Evolutionary conservation across 2,329 filamentous ascomycete genomes (phyloP), one percentile per base, ranked within the genome.

Genomic region (Cercospora citrullina): DNA sequence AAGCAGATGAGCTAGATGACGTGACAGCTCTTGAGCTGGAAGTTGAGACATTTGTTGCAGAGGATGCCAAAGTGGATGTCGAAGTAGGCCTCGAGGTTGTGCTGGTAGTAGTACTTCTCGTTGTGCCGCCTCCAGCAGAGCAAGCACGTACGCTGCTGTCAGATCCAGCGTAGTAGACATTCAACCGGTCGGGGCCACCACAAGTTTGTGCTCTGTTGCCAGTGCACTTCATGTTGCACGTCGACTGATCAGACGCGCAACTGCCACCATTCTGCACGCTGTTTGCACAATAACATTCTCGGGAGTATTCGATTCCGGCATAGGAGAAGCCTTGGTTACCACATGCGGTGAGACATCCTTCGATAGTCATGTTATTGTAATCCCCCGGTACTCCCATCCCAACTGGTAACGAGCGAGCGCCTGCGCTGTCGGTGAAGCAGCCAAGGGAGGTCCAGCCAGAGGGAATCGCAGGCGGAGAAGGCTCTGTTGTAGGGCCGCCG

Each of bases 271-370:
- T 59, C 9, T 60, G 55, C 8, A 68, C 14, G 5, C 18, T 39
- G n/a, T 67, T 67, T 16, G 64, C 69, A 28, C 69, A 69, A 16
- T 48, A 71, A 58, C 69, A 71, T 51, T 71, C 69, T 14, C 68
- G 68, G 4, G 72, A 73, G 59, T 76, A 79, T 66, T 80, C 78
- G 30, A 79, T 68, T 26, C 79, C 80, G 36, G 79, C 80, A 66
- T 65, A 65, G 12, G 48, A 21, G 33, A 59, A 71, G 60, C 61
- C 63, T 33, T 61, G 42, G 12, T 60, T 59, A 31, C 53, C 62
- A 48, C 69, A 76, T 64, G 45, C 78, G 14, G 65, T 72, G 30
- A 67, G 65, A 73, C 75, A 77, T 67, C 68, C 79, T 30, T 72
- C 58, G 5, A 77, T 74, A 64, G 79, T 81, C 68, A 70, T 74